Evolutionary conservation across 148 eudicot species (phyloP), one percentile per base, ranked within the genome.

Genomic region (Rhododendron vialii): DNA sequence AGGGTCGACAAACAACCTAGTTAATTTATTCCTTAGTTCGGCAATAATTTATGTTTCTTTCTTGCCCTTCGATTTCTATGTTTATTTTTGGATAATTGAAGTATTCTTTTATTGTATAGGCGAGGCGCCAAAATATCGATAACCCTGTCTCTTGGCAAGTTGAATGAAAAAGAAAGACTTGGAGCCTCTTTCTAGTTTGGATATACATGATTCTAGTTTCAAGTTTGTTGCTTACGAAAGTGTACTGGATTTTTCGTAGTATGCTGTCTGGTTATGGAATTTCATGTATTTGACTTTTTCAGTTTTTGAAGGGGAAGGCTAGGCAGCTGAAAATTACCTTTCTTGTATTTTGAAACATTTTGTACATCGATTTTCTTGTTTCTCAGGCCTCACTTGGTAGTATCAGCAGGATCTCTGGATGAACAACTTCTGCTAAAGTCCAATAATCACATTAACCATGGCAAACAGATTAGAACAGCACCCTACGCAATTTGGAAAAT

Each of bases 401-500:
- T 20, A 59, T 41, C 43, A 20, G 51, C 65, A 28, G 59, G 86
- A 55, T 38, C 7, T 38, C 61, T 81, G 55, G 83, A 84, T 81
- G 79, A 86, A 48, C 57, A 74, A 67, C 82, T 41, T 20, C 57
- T 84, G 26, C 69, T 71, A 69, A 36, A 86, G 75, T n/a, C 82
- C 43, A 71, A 53, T 77, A 3, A 84, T 30, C 47, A 36, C 69
- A 80, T 22, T 85, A 81, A 88, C 76, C 43, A 97, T 97, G 99
- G 91, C 93, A 63, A 97, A 93, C 91, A 92, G 86, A 90, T 92
- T 95, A 51, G 90, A 85, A 81, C 92, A 91, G 82, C 90, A 87
- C 9, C 86, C 80, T 78, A 61, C 87, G 22, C 89, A 90, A 55
- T 86, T 82, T 83, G 95, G 91, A 73, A 93, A 90, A 86, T 92